Conservation (phyloP, 495 filamentous ascomycete genomes). For the Hyaloscypha bicolor region DNA sequence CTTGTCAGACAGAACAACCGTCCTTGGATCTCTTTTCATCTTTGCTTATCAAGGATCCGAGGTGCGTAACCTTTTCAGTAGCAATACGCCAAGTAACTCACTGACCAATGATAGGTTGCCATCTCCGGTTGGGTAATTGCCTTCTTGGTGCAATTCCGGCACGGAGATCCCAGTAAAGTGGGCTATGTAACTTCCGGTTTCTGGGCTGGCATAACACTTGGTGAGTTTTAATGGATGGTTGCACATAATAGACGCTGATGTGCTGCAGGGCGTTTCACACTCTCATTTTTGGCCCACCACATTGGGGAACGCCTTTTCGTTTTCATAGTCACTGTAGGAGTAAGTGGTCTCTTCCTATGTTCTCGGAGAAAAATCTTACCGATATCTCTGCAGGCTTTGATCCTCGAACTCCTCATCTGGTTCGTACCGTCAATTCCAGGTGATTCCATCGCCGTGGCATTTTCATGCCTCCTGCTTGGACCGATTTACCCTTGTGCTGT, state of each 20-base stretch:
- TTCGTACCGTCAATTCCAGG: constrained; percentile 69
- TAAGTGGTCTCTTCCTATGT: not conserved
- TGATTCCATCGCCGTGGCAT: constrained; percentile 65
- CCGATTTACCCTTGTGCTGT: constrained; percentile 73
- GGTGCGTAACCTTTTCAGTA: constrained; percentile 38
- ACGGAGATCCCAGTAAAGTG: constrained; percentile 63
- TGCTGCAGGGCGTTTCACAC: constrained; percentile 50
- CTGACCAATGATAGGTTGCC: constrained; percentile 32
- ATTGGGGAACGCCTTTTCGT: constrained; percentile 71
- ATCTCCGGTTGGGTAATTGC: constrained; percentile 82
- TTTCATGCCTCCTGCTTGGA: constrained; percentile 75
- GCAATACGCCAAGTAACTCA: not conserved
- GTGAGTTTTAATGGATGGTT: constrained; percentile 27
- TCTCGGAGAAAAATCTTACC: not conserved
- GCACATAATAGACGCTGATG: not conserved
- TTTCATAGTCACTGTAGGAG: constrained; percentile 54
- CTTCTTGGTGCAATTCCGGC: constrained; percentile 70
- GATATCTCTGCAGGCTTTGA: constrained; percentile 40
- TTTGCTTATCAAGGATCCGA: constrained; percentile 82
- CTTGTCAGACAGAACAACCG: constrained; percentile 54
- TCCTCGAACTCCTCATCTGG: constrained; percentile 74
- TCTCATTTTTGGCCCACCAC: constrained; percentile 60
- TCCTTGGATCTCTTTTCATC: constrained; percentile 73
- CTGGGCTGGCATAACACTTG: constrained; percentile 75
- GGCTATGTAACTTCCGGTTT: constrained; percentile 84